Evolutionary conservation across 73 alveolate genomes (phyloP), one percentile per base, ranked within the genome.

Genomic region (Tetrahymena malaccensis): DNA sequence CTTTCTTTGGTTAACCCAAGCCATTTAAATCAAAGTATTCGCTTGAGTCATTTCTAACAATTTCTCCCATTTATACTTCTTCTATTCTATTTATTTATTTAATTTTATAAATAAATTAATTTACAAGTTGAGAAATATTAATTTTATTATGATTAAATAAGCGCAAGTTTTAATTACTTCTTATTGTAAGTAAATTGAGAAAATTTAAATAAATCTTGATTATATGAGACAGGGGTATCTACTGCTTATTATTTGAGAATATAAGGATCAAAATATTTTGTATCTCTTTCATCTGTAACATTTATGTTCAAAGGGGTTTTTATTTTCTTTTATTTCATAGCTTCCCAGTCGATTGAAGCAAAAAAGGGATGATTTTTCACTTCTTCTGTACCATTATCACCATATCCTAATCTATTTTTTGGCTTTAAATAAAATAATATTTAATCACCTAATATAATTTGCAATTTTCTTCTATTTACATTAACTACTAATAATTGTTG

Each of bases 401-500:
- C 89, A n/a, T 70, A 70, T 31, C 89, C 89, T 70, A 70, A 70
- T 70, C 89, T 70, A 31, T 70, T 27, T 70, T 27, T 70, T 19
- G 89, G 89, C 89, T 70, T 56, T 56, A 22, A 5, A 56, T 22
- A 25, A 31, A 70, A 27, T 9, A 70, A 70, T 70, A 27, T 31
- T 27, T 70, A 25, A 70, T 25, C 6, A 70, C 37, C 37, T 27
- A n/a, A 27, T 27, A 8, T 70, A 27, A 70, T 25, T 3, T 4
- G 37, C 17, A 25, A 33, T 0, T 44, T 22, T 70, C 6, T 22
- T 13, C 11, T 34, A 84, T 19, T 38, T 95, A 95, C 97, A 93
- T 95, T 94, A 34, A 95, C 85, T 12, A 95, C 97, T 17, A 95
- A 25, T 35, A 95, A 85, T 19, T 21, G 16, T 34, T 89, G 11